Evolutionary conservation across 331 rosid species (phyloP).

Genomic region (Ulmus americana): DNA sequence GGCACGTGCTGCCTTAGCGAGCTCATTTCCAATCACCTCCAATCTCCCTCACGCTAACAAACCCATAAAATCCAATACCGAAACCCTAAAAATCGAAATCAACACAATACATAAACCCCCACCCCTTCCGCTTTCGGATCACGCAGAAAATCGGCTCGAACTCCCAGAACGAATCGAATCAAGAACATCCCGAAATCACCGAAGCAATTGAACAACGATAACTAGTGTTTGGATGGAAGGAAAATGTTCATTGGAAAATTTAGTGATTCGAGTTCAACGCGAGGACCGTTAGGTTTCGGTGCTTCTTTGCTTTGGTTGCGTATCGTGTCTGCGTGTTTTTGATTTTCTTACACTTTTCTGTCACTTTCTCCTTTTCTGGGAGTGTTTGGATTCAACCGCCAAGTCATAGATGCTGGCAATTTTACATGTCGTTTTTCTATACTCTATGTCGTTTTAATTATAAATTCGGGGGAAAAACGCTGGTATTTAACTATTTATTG

Average conservation of each 20-base stretch:
- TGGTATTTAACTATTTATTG: not conserved
- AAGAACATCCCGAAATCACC: constrained; percentile 6
- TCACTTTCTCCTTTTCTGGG: constrained; percentile 26
- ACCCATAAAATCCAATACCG: not conserved
- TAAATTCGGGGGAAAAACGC: not conserved
- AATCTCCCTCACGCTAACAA: constrained; percentile 2
- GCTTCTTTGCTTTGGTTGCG: constrained; percentile 7
- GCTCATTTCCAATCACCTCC: constrained; percentile 39
- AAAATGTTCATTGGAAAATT: constrained; percentile 10
- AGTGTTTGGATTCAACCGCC: constrained; percentile 24
- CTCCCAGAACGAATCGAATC: constrained; percentile 15
- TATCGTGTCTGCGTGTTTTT: constrained; percentile 11
- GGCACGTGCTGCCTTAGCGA: constrained; percentile 50
- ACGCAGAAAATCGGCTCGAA: constrained; percentile 3
- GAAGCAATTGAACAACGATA: constrained; percentile 17
- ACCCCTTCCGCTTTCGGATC: constrained; percentile 8
- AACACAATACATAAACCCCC: constrained; percentile 11
- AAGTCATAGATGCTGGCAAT: constrained; percentile 13
- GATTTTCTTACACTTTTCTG: constrained; percentile 20
- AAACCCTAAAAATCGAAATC: constrained; percentile 20
- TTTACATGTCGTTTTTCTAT: not conserved
- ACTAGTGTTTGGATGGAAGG: not conserved
- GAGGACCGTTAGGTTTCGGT: constrained; percentile 43
- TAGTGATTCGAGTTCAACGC: constrained; percentile 23
- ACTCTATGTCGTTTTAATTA: not conserved